A percentile compares a stretch with the other conserved stretches of the same genome.
Conservation (phyloP, 805 yeast species). For the Ogataea pini region DNA sequence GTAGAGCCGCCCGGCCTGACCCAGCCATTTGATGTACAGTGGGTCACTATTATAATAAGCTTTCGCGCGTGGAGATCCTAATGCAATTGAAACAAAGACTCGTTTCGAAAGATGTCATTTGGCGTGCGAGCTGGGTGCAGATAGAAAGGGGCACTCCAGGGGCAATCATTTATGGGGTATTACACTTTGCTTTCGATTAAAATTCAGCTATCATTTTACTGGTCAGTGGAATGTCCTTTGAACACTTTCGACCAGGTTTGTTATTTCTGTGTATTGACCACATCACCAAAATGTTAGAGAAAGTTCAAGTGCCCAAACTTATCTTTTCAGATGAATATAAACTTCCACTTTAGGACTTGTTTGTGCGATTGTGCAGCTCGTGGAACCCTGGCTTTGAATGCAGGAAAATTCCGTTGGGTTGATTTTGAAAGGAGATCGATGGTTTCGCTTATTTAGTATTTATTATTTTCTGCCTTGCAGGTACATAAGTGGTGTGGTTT, state of each 20-base stretch:
- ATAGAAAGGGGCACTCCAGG: neutral
- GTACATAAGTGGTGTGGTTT: slow-evolving; percentile 1
- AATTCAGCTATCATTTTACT: no score
- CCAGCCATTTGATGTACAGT: no score
- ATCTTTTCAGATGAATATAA: neutral
- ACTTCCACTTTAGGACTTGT: neutral
- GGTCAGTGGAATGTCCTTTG: no score
- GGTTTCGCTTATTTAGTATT: neutral
- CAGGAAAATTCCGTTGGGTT: neutral
- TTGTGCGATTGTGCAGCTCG: neutral
- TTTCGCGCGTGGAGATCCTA: neutral
- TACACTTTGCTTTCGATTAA: no score
- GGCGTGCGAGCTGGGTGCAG: no score
- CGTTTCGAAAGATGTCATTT: neutral
- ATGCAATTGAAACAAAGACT: neutral
- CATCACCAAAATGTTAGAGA: neutral
- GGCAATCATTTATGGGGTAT: neutral
- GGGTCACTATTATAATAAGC: neutral
- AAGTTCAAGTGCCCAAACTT: neutral
- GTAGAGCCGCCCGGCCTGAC: neutral
- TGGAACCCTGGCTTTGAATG: neutral
- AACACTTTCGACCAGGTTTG: no score
- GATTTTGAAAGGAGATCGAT: neutral
- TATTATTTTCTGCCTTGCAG: neutral
- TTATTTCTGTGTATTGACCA: neutral